Percentiles rank a stretch among this genome's conserved stretches.
Evolutionary conservation across 805 yeast genomes (phyloP).

Genomic region (Monosporozyma siamensis): DNA sequence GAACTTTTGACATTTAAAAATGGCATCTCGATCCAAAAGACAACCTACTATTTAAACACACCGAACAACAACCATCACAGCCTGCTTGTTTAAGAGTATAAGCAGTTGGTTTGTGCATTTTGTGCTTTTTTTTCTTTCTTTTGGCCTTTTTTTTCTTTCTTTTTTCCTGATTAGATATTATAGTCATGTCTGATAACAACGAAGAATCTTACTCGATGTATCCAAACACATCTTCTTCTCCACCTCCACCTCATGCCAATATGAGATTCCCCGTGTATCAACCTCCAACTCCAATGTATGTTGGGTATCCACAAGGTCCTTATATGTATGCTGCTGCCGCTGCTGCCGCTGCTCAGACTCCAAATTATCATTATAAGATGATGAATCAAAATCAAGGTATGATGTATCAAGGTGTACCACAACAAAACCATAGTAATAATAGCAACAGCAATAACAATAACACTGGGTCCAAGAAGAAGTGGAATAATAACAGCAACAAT

Average conservation of each 20-base stretch:
- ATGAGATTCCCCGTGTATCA: conserved; percentile 26
- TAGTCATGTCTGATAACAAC: conserved; percentile 8
- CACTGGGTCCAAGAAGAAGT: conserved; percentile 19
- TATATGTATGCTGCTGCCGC: conserved; percentile 23
- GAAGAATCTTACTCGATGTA: conserved; percentile 31
- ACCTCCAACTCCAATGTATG: conserved; percentile 23
- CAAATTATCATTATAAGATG: conserved; percentile 22
- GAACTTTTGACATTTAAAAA: no score
- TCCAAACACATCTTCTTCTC: conserved; percentile 27
- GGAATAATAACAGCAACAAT: conserved; percentile 12
- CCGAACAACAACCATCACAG: no score
- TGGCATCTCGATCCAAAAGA: no score
- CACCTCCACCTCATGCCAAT: conserved; percentile 24
- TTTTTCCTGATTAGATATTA: no score
- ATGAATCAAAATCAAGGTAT: conserved; percentile 22
- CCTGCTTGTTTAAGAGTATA: no score
- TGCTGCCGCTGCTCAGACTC: conserved; percentile 19
- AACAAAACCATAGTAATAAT: conserved; percentile 7
- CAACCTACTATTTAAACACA: no score
- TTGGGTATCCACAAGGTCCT: conserved; percentile 21
- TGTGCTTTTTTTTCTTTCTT: neutral
- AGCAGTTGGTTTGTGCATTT: no score
- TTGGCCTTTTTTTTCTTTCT: neutral
- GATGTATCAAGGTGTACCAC: conserved; percentile 6
- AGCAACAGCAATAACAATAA: conserved; percentile 4